Percentiles rank a stretch among this genome's conserved stretches.
These are phyloP conservation scores for Mortierella polycephala DNA, from an alignment of 371 early-diverging fungal genomes.

Conservation along the genomic window DNA sequence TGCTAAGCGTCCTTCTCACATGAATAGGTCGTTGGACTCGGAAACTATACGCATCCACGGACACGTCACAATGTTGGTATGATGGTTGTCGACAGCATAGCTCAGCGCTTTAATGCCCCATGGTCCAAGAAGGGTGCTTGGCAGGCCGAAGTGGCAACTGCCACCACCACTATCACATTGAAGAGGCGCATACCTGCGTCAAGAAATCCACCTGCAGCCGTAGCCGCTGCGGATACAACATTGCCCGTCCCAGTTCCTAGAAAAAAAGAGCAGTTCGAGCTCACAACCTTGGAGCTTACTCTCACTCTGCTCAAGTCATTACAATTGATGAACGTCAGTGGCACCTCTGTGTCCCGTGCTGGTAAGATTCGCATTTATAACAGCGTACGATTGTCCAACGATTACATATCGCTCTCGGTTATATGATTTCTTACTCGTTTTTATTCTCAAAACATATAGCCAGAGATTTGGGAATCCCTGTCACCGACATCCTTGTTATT, in stretches of 20 bases:
- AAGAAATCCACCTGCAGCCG: background rate
- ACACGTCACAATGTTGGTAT: slow-evolving; percentile 83
- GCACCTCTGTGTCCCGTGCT: slow-evolving; percentile 73
- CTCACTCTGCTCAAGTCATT: slow-evolving; percentile 70
- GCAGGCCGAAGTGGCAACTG: slow-evolving; percentile 60
- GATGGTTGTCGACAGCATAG: slow-evolving; percentile 74
- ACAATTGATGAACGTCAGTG: slow-evolving; percentile 78
- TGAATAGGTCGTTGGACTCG: slow-evolving; percentile 75
- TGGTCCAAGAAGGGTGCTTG: slow-evolving; percentile 61
- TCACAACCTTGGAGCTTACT: slow-evolving; percentile 54
- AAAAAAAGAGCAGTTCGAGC: slow-evolving; percentile 18
- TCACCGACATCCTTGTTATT: slow-evolving; percentile 63
- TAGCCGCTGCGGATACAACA: background rate
- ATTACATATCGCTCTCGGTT: background rate
- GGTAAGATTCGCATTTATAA: slow-evolving; percentile 47
- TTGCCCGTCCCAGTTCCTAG: background rate
- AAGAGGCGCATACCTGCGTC: slow-evolving; percentile 9
- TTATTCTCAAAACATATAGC: slow-evolving; percentile 33
- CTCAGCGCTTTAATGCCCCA: slow-evolving; percentile 54
- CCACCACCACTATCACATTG: slow-evolving; percentile 29
- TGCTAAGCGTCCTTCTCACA: background rate
- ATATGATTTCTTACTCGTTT: background rate
- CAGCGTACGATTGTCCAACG: no score
- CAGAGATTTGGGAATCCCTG: slow-evolving; percentile 54
- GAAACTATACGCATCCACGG: slow-evolving; percentile 70